Conservation (phyloP, 1,139 yeast species). For the Saccharomyces pastorianus region DNA sequence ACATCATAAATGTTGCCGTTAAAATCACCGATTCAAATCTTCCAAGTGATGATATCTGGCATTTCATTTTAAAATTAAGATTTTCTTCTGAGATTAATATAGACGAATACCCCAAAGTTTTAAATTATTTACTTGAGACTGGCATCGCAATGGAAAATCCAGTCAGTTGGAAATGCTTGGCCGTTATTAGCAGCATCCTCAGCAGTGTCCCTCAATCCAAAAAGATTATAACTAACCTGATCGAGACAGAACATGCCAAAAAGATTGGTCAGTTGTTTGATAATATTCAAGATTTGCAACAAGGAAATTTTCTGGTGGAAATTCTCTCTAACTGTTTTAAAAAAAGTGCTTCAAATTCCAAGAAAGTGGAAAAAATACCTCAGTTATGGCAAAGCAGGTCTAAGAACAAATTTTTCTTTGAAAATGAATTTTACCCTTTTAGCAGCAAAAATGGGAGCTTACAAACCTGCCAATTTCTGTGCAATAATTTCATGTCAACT, state of each 20-base stretch:
- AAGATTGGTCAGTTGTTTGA: slow-evolving; percentile 16
- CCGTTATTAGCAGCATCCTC: slow-evolving; percentile 11
- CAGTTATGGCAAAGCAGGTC: slow-evolving; percentile 13
- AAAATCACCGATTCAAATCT: background rate
- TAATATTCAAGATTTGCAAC: slow-evolving; percentile 15
- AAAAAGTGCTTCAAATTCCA: slow-evolving; percentile 8
- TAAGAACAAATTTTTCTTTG: slow-evolving; percentile 13
- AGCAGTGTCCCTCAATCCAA: slow-evolving; percentile 10
- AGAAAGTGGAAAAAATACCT: slow-evolving; percentile 14
- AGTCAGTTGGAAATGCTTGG: slow-evolving; percentile 18
- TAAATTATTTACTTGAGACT: slow-evolving; percentile 10
- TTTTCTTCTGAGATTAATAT: slow-evolving; percentile 8
- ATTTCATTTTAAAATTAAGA: slow-evolving; percentile 8
- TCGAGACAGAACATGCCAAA: slow-evolving; percentile 10
- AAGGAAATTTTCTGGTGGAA: slow-evolving; percentile 15
- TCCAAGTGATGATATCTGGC: background rate
- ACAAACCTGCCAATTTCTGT: background rate
- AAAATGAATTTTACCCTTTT: slow-evolving; percentile 13
- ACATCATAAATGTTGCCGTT: background rate
- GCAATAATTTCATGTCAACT: background rate
- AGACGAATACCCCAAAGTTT: slow-evolving; percentile 6
- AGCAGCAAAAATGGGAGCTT: slow-evolving; percentile 7
- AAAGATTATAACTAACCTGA: slow-evolving; percentile 8
- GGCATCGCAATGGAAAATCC: slow-evolving; percentile 9
- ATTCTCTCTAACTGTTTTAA: slow-evolving; percentile 18